Percentiles rank a stretch among this genome's conserved stretches.
Conservation (phyloP, 2,329 filamentous ascomycete genomes). For the Coniochaeta sp. region DNA sequence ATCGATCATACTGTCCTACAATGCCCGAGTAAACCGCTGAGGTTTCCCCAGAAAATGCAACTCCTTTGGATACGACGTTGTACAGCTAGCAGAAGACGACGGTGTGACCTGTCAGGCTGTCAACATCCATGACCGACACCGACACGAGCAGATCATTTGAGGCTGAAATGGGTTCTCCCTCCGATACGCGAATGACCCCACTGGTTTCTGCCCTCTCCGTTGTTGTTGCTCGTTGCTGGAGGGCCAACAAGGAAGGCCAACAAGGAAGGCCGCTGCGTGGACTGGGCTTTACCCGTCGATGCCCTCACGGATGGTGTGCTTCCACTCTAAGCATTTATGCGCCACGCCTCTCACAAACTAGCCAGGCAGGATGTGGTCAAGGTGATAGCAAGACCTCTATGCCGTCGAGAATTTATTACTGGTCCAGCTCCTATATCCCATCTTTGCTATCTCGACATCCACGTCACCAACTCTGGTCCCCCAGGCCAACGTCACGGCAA, state of each 20-base stretch:
- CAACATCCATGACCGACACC: background rate
- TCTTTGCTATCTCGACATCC: background rate
- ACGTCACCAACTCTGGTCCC: background rate
- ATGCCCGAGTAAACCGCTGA: background rate
- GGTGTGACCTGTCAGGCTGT: background rate
- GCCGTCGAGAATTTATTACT: background rate
- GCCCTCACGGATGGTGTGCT: conserved; percentile 3
- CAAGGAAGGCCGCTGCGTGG: too few relatives aligned
- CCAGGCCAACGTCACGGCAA: background rate
- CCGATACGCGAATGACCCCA: background rate
- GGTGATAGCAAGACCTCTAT: background rate
- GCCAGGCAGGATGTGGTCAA: background rate
- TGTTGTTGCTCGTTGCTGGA: background rate
- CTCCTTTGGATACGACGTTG: background rate
- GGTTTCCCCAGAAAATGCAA: background rate
- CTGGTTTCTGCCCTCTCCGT: background rate
- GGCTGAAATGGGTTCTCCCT: background rate
- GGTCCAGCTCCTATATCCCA: background rate
- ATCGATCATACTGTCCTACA: background rate
- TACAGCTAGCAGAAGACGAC: background rate
- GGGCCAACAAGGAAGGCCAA: background rate
- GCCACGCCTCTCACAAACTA: background rate
- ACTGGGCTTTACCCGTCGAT: background rate
- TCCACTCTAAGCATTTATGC: conserved; percentile 5
- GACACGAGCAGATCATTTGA: background rate